Evolutionary conservation across 768 basidiomycete genomes (phyloP).

Genomic region (Lenzites betulinus): DNA sequence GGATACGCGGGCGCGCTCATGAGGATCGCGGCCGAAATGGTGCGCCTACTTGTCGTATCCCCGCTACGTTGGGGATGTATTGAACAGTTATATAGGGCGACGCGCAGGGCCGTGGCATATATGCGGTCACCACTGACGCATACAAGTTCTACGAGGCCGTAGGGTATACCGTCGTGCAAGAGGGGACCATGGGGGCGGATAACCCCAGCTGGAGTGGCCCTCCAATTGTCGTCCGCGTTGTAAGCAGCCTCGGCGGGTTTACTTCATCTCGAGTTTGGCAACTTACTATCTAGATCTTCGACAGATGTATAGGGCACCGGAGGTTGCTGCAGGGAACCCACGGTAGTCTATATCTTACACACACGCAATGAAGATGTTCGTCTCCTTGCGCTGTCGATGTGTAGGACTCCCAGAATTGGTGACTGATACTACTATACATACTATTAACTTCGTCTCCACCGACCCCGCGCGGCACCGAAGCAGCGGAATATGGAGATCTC

Average conservation of each 20-base stretch:
- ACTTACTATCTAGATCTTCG: background rate
- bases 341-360: no score
- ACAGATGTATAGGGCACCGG: background rate
- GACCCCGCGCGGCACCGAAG: no score
- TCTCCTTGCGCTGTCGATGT: no score
- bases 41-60: background rate
- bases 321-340: background rate
- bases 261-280: background rate
- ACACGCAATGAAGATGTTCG: no score
- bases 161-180: conserved; percentile 17
- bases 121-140: conserved; percentile 15
- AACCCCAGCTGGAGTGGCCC: conserved; percentile 21
- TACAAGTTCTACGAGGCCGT: conserved; percentile 19
- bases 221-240: conserved; percentile 17
- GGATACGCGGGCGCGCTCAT: conserved; percentile 2
- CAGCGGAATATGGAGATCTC: no score
- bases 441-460: no score
- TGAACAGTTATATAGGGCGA: conserved; percentile 15
- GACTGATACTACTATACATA: no score
- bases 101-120: conserved; percentile 13
- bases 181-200: conserved; percentile 12
- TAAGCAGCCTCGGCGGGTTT: conserved; percentile 1
- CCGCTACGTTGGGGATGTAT: background rate
- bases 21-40: background rate
- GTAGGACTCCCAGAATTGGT: no score